Evolutionary conservation across 805 yeast species (phyloP), one percentile per base, ranked within the genome.

Genomic region (Saturnispora besseyi): DNA sequence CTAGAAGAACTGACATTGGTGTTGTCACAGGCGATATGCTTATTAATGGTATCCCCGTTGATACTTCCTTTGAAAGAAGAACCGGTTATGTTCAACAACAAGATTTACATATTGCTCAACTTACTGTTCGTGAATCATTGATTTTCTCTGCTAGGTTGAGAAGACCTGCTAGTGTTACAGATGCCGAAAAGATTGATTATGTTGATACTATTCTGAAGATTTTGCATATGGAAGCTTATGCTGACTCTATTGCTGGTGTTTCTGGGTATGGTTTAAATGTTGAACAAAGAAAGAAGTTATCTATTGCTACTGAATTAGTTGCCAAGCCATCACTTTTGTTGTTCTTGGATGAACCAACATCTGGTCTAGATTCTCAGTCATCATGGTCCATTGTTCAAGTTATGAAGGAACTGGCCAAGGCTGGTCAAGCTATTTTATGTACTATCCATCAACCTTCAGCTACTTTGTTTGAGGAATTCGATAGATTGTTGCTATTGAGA

Each of bases 41-140:
- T 51, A 79, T 78, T 21, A 75, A 78, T 57, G 82, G 82, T 53
- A 65, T 63, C 22, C 71, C 74, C 9, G 62, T 74, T 24, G 78
- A 72, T 58, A 56, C 65, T 4, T 72, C 80, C 13, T 78, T 78
- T 54, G 71, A 72, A 56, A 71, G 82, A 56, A 63, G 76, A 56
- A 76, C 79, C 7, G 81, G 81, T 50, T 76, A 76, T 55, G 81
- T 76, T 62, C 80, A 76, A 56, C 80, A 76, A 58, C 79, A 75
- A 56, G 80, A 76, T 66, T 60, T 76, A 41, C 80, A 76, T 57
- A 66, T 74, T 57, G 68, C 74, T 37, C 69, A 73, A 51, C 63
- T 73, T 21, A 72, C 82, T 30, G 81, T 77, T 41, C 62, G 78
- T 48, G 82, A 77, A 60, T 71, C 71, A 2, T 63, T 76, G 33